Base-by-base conservation (phyloP, 1,139 yeast species). In the Geotrichum bryndzae region DNA sequence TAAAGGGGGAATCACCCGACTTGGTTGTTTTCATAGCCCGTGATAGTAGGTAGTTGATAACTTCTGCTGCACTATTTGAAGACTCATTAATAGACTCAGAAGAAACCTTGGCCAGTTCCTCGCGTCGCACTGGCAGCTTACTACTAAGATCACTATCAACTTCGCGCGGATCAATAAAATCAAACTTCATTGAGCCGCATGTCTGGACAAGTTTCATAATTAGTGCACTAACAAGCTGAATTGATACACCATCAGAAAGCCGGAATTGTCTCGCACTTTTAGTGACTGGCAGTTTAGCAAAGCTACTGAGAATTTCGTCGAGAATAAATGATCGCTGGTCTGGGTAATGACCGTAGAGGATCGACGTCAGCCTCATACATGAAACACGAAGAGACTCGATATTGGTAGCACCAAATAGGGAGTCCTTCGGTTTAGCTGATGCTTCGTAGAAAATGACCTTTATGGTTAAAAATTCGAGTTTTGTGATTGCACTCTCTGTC, bases 261-360 rank as follows among this genome's bases (percentile, higher is more conserved):
- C 76, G 77, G 59, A 74, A 77, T 55, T 79, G 82, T 56, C 84
- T 77, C 0, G 85, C 66, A 23, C 70, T 62, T 68, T 82, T 79
- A 61, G 77, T 77, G 1, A 76, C 69, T 0, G 87, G 82, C 7
- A 85, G 69, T 54, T 76, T 79, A 56, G 80, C 82, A 62, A 84
- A 74, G 61, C 80, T 81, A 2, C 80, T 72, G n/a, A 87, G 68
- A 2, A 87, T 69, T 69, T 89, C 94, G 57, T 81, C 82, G 13
- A 88, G 67, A 8, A 89, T 77, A 68, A 85, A 86, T 1, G 74
- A 74, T 61, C 88, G 76, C 68, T 88, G 95, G 53, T 79, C 80
- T 22, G 62, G 59, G 18, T 56, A 62, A 4, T 54, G n/a, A 10
- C 64, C 64, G 41, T 56, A 62, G 5, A 62, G 51, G 7, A 57